These are phyloP conservation scores for Papilionanthe hybrid DNA, from an alignment of 116 monocot species.

Conservation along the genomic window DNA sequence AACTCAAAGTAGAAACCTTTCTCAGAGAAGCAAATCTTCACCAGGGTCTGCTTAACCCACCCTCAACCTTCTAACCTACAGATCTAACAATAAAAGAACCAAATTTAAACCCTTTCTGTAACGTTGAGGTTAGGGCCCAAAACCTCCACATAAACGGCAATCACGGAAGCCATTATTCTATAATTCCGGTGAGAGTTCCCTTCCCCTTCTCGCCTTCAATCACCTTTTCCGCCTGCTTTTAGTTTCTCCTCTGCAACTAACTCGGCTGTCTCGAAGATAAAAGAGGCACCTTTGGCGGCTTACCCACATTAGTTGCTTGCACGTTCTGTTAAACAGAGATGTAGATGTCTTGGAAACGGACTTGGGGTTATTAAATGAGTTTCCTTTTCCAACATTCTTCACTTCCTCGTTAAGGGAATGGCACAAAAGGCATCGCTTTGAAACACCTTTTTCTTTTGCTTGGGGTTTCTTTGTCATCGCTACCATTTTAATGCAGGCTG, in stretches of 20 bases:
- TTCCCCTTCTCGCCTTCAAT: not conserved
- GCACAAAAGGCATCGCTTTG: not conserved
- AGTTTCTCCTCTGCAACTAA: conserved; percentile 2
- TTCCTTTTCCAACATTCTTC: not conserved
- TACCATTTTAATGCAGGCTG: not conserved
- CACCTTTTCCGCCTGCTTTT: not conserved
- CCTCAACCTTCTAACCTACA: too few relatives aligned
- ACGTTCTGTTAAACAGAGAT: not conserved
- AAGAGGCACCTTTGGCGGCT: not conserved
- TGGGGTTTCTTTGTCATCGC: not conserved
- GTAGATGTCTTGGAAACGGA: too few relatives aligned
- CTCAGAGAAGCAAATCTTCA: too few relatives aligned
- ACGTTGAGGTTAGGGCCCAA: conserved; percentile 3
- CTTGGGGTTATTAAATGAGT: not conserved
- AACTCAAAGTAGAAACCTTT: too few relatives aligned
- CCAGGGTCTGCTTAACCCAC: too few relatives aligned
- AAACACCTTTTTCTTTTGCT: not conserved
- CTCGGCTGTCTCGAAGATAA: not conserved
- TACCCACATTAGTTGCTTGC: not conserved
- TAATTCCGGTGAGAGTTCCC: not conserved
- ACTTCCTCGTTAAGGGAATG: not conserved
- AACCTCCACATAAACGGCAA: not conserved
- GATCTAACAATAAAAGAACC: not conserved
- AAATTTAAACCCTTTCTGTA: not conserved
- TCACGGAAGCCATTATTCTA: not conserved